Evolutionary conservation across 2,329 filamentous ascomycete genomes (phyloP).

Genomic region (Ceratocystiopsis minuta): DNA sequence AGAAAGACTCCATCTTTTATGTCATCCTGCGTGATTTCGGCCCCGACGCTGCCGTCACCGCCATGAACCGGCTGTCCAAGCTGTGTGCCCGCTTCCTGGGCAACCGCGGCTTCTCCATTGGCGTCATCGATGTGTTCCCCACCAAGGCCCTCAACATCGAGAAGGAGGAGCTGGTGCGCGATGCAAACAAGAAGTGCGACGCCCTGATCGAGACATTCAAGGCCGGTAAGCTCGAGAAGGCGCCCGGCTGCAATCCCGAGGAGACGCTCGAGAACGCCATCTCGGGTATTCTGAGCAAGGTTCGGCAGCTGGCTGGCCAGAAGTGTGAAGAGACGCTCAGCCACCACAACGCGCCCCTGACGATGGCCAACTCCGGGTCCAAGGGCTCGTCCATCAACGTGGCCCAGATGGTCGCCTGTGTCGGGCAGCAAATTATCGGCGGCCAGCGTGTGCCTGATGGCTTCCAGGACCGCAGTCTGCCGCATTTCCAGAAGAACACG

Average conservation of each 20-base stretch:
- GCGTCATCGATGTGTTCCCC: slow-evolving; percentile 86
- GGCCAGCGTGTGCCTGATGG: slow-evolving; percentile 85
- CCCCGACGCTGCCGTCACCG: slow-evolving; percentile 67
- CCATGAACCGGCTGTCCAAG: slow-evolving; percentile 88
- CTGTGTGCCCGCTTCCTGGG: slow-evolving; percentile 76
- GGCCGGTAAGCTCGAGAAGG: slow-evolving; percentile 63
- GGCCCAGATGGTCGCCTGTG: slow-evolving; percentile 93
- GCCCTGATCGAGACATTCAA: slow-evolving; percentile 69
- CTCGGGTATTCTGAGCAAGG: slow-evolving; percentile 78
- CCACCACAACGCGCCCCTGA: slow-evolving; percentile 76
- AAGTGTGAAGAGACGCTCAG: slow-evolving; percentile 83
- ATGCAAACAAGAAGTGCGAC: slow-evolving; percentile 67
- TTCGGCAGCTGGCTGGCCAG: slow-evolving; percentile 78
- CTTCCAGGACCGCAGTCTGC: slow-evolving; percentile 86
- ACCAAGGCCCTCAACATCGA: slow-evolving; percentile 48
- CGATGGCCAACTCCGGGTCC: slow-evolving; percentile 95
- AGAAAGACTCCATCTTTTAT: slow-evolving; percentile 96
- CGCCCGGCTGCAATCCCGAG: slow-evolving; percentile 78
- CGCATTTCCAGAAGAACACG: slow-evolving; percentile 88
- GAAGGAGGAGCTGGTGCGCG: slow-evolving; percentile 59
- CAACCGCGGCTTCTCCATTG: slow-evolving; percentile 89
- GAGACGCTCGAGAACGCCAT: slow-evolving; percentile 81
- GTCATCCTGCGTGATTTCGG: slow-evolving; percentile 92
- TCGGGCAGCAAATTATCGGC: slow-evolving; percentile 95
- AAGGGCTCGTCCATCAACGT: slow-evolving; percentile 98